These are phyloP conservation scores for Kwoniella dejecticola DNA, from an alignment of 768 basidiomycete genomes.

Conservation along the genomic window DNA sequence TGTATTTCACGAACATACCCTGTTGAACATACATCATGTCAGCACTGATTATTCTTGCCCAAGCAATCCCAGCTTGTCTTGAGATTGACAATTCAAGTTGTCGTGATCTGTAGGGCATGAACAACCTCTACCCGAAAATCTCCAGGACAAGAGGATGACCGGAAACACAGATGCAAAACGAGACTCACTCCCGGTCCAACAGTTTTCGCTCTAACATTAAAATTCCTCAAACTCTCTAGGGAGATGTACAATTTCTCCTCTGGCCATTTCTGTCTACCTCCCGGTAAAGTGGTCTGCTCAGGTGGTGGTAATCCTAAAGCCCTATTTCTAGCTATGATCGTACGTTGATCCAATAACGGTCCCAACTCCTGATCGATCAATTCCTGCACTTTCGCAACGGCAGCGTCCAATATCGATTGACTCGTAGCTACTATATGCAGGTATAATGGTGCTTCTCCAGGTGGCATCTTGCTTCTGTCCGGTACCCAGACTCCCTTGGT, in stretches of 20 bases:
- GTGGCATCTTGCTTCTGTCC: constrained; percentile 83
- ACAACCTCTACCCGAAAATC: too few species aligned
- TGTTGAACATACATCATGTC: too few species aligned
- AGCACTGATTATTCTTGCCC: too few species aligned
- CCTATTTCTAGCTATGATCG: constrained; percentile 53
- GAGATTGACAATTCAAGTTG: too few species aligned
- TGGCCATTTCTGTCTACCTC: constrained; percentile 78
- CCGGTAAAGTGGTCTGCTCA: constrained; percentile 23
- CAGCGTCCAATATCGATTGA: constrained; percentile 56
- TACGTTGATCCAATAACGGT: constrained; percentile 56
- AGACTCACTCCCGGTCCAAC: constrained; percentile 87
- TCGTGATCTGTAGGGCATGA: too few species aligned
- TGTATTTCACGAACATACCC: constrained; percentile 98
- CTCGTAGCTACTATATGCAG: constrained; percentile 78
- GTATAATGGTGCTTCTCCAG: constrained; percentile 90
- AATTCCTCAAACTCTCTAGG: constrained; percentile 87
- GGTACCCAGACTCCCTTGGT: constrained; percentile 98
- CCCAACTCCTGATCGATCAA: constrained; percentile 58
- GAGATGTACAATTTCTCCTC: constrained; percentile 92
- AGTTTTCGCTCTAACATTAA: constrained; percentile 96
- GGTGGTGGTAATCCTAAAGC: constrained; percentile 48
- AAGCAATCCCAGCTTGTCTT: too few species aligned
- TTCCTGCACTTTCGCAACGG: constrained; percentile 56
- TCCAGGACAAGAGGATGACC: too few species aligned
- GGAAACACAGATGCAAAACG: too few species aligned